Base-by-base conservation (phyloP, 352 stramenopile species). In the Pythium utonaiense region DNA sequence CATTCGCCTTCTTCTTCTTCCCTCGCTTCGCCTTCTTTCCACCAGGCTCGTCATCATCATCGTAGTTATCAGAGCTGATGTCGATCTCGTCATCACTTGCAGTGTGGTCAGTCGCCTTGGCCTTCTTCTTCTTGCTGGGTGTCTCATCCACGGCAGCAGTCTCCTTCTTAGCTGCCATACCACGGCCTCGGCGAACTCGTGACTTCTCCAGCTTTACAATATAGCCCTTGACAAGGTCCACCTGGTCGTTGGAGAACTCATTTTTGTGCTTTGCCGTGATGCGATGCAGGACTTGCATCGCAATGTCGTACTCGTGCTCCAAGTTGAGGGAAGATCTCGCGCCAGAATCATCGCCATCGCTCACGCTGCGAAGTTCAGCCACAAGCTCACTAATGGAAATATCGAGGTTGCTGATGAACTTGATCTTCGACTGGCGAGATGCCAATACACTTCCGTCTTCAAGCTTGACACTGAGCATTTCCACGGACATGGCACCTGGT, bases 361-460 rank as follows among this genome's bases (percentile, higher is more conserved):
- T 60, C 24, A 53, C 67, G 19, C 59, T 75, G 51, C 73, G 73
- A 71, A 93, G 78, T 25, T 93, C 84, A 19, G 67, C 66, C 17
- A 90, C 77, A 22, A 96, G 64, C 17, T 84, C 77, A 27, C 70
- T 78, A 28, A 96, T 56, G 25, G 86, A 83, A 51, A 93, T 89
- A 21, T 92, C 83, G 36, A 96, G 62, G 57, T 96, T 94, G 60
- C 71, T 91, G 49, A 96, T 93, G 53, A 96, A 96, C 54, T 94
- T 94, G 44, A 91, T 91, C 63, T 94, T 96, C 14, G 84, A 78
- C 56, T 95, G 80, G 1, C 83, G 81, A 13, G 86, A 92, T 24
- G 68, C 88, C 38, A 95, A 56, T 0, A 85, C 85, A 53, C 83
- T 92, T 3, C 86, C 80, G 62, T 95, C 88, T 50, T 96, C 88